Percentiles rank a stretch among this genome's conserved stretches.
Evolutionary conservation across 345 rosid genomes (phyloP).

Genomic region (Euclidium syriacum): DNA sequence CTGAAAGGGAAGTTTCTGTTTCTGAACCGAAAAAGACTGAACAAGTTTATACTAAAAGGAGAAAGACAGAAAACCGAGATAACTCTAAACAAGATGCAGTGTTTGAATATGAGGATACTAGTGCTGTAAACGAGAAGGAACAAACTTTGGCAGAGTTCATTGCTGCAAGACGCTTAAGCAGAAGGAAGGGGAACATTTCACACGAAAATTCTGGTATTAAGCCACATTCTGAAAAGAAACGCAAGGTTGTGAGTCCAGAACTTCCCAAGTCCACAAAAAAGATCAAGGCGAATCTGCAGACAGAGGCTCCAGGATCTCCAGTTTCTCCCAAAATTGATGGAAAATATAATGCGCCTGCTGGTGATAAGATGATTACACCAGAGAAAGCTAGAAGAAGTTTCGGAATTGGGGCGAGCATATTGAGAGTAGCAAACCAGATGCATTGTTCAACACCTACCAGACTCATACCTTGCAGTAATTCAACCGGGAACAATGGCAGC

Average conservation of each 20-base stretch:
- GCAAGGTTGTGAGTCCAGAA: slow-evolving; percentile 30
- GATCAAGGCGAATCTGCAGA: slow-evolving; percentile 8
- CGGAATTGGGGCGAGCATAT: slow-evolving; percentile 42
- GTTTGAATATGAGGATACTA: slow-evolving; percentile 27
- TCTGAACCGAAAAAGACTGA: slow-evolving; percentile 23
- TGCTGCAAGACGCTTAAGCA: slow-evolving; percentile 38
- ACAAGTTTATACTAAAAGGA: slow-evolving; percentile 26
- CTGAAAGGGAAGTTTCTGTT: slow-evolving; percentile 21
- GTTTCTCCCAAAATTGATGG: slow-evolving; percentile 23
- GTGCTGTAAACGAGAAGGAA: slow-evolving; percentile 38
- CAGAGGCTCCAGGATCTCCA: slow-evolving; percentile 26
- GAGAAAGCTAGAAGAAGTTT: slow-evolving; percentile 31
- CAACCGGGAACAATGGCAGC: slow-evolving; percentile 21
- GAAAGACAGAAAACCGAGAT: slow-evolving; percentile 27
- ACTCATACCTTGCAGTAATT: slow-evolving; percentile 19
- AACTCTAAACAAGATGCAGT: slow-evolving; percentile 32
- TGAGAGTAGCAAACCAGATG: slow-evolving; percentile 42
- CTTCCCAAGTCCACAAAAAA: slow-evolving; percentile 27
- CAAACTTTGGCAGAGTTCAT: slow-evolving; percentile 54
- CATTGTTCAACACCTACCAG: slow-evolving; percentile 30
- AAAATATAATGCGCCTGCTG: slow-evolving; percentile 19
- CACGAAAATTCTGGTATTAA: slow-evolving; percentile 15
- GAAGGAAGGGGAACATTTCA: slow-evolving; percentile 25
- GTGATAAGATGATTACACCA: slow-evolving; percentile 21
- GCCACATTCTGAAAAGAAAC: slow-evolving; percentile 35